Conservation (phyloP, 2,329 filamentous ascomycete species). For the Blastomyces gilchristii region DNA sequence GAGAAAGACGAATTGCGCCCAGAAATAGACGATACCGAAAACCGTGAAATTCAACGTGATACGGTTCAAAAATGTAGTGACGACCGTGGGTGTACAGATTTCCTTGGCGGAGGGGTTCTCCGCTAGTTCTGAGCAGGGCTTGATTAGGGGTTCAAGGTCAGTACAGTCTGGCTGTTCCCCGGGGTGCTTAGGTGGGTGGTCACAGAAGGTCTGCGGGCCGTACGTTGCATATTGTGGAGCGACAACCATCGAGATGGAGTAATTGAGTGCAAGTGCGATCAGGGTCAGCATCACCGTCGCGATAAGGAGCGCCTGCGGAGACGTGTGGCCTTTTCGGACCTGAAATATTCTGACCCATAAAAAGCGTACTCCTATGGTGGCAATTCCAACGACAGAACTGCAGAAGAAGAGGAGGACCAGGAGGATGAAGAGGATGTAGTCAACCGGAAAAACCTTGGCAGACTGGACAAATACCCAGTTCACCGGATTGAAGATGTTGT, state of each 20-base stretch:
- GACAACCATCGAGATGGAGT: constrained; percentile 83
- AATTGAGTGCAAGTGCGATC: constrained; percentile 85
- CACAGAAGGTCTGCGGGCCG: constrained; percentile 89
- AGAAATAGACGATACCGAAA: constrained; percentile 87
- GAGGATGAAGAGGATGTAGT: constrained; percentile 81
- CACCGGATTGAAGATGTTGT: constrained; percentile 89
- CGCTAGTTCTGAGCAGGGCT: constrained; percentile 69
- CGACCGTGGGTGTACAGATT: constrained; percentile 83
- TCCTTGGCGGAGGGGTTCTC: constrained; percentile 59
- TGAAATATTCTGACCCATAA: constrained; percentile 90
- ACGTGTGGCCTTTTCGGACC: constrained; percentile 78
- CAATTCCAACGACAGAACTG: constrained; percentile 76
- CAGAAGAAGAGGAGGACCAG: constrained; percentile 80
- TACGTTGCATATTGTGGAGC: constrained; percentile 92
- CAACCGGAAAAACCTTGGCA: constrained; percentile 75
- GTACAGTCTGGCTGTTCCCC: constrained; percentile 66
- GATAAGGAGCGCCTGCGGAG: constrained; percentile 82
- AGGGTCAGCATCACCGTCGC: constrained; percentile 84
- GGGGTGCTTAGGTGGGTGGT: constrained; percentile 52
- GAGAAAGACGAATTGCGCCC: constrained; percentile 89
- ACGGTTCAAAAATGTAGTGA: constrained; percentile 86
- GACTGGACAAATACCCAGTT: constrained; percentile 81
- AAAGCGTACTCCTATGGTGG: constrained; percentile 84
- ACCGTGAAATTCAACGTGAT: constrained; percentile 91
- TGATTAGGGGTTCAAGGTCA: constrained; percentile 56